These are phyloP conservation scores for Artemisia tridentata DNA, from an alignment of 129 eudicot genomes.

Conservation along the genomic window DNA sequence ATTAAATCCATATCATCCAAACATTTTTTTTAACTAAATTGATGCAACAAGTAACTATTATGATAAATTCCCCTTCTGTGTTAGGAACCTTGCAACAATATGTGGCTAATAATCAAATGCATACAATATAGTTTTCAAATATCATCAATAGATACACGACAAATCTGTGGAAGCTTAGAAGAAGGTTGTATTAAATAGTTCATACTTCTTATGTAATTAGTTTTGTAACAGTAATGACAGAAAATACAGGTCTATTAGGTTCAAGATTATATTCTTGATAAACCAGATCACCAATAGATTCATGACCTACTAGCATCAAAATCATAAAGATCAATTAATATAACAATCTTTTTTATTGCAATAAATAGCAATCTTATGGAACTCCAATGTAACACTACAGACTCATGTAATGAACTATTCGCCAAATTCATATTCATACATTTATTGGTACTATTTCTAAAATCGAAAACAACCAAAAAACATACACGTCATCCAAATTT, in stretches of 20 bases:
- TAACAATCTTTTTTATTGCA: neutral
- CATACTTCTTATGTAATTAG: neutral
- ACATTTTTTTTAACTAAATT: neutral
- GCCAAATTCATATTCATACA: neutral
- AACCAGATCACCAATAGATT: neutral
- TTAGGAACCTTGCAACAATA: slow-evolving; percentile 2
- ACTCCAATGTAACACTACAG: too few species aligned
- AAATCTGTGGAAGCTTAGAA: neutral
- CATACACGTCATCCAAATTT: slow-evolving; percentile 3
- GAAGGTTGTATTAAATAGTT: neutral
- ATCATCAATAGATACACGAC: neutral
- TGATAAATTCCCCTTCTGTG: neutral
- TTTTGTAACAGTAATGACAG: neutral
- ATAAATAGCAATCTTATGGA: too few species aligned
- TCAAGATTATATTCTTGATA: neutral
- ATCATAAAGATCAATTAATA: neutral
- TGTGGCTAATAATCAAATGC: slow-evolving; percentile 10
- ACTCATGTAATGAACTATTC: too few species aligned
- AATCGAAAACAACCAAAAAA: neutral
- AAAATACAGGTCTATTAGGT: neutral
- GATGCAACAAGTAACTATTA: slow-evolving; percentile 1
- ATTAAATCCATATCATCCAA: slow-evolving; percentile 8
- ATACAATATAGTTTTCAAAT: neutral
- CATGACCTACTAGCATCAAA: neutral
- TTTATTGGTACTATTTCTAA: neutral